Evolutionary conservation across 2,329 filamentous ascomycete species (phyloP), one percentile per base, ranked within the genome.

Genomic region (Pseudocercospora fuligena): DNA sequence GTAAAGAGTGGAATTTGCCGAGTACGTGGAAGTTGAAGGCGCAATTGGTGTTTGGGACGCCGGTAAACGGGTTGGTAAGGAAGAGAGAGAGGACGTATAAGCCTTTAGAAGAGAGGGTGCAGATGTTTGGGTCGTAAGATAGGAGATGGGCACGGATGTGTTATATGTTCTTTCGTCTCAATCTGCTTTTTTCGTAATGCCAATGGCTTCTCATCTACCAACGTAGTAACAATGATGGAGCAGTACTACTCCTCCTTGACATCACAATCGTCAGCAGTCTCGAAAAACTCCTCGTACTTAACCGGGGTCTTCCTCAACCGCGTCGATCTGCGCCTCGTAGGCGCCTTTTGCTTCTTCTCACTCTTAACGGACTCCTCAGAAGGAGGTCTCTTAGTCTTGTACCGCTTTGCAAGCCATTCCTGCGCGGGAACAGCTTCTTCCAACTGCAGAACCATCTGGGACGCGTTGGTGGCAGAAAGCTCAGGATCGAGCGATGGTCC

Each of bases 11-110:
- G 91, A 85, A 85, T 66, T 72, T 96, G 40, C 90, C 92, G 36
- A 75, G 80, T 23, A 85, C 85, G 72, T 97, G 93, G 92, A 87
- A 87, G 76, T 86, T 96, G 70, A 87, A 89, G 75, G 89, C 90
- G 25, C 92, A 96, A 85, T 83, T 97, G 71, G 92, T 96, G 74
- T 94, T 97, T 79, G 78, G 79, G 1, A 72, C 71, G 62, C 71
- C 73, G 3, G 66, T 65, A 2, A 71, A 70, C 21, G 68, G 66
- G 1, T 51, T 73, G 7, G 69, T 67, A 21, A 61, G 69, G 31
- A 70, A 70, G 11, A 69, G 70, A 21, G 69, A 73, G 63, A 76
- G 77, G 69, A 71, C 72, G 3, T 77, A 74, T 68, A 71, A 67
- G 31, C 69, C 70, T n/a, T 58, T 78, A 56, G 73, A 78, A 57